Percentiles rank a stretch among this genome's conserved stretches.
These are phyloP conservation scores for Anastatica hierochuntica DNA, from an alignment of 345 rosid genomes.

Conservation along the genomic window DNA sequence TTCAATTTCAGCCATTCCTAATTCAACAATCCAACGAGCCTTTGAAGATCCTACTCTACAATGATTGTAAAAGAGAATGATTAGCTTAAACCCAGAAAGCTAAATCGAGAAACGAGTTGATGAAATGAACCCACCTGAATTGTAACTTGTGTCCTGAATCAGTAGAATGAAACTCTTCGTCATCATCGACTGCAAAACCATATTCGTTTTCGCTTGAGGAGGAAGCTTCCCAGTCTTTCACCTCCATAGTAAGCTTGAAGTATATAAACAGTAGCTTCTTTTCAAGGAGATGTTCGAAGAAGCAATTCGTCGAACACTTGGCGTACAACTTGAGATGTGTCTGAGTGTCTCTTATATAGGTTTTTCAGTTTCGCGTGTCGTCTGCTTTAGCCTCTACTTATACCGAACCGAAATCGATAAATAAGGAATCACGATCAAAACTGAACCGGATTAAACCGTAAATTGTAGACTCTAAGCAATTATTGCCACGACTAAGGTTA, in stretches of 20 bases:
- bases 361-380: too few relatives aligned
- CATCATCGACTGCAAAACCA: slow-evolving; percentile 15
- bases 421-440: too few relatives aligned
- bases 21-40: slow-evolving; percentile 47
- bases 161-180: slow-evolving; percentile 19
- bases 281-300: not conserved
- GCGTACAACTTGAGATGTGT: not conserved
- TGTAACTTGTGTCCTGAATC: slow-evolving; percentile 19
- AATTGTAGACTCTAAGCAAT: too few relatives aligned
- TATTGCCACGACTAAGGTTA: too few relatives aligned
- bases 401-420: too few relatives aligned
- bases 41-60: slow-evolving; percentile 39
- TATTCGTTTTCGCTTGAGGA: slow-evolving; percentile 20
- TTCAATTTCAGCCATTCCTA: slow-evolving; percentile 56
- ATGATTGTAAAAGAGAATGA: not conserved
- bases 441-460: too few relatives aligned
- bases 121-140: slow-evolving; percentile 30
- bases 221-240: slow-evolving; percentile 16
- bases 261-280: not conserved
- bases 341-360: too few relatives aligned
- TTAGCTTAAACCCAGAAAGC: not conserved
- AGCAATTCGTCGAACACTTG: slow-evolving; percentile 22
- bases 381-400: too few relatives aligned
- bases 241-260: slow-evolving; percentile 12
- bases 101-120: not conserved